A percentile compares a stretch with the other conserved stretches of the same genome.
These are phyloP conservation scores for Pachysandra terminalis DNA, from an alignment of 164 flowering plant genomes.

Conservation along the genomic window DNA sequence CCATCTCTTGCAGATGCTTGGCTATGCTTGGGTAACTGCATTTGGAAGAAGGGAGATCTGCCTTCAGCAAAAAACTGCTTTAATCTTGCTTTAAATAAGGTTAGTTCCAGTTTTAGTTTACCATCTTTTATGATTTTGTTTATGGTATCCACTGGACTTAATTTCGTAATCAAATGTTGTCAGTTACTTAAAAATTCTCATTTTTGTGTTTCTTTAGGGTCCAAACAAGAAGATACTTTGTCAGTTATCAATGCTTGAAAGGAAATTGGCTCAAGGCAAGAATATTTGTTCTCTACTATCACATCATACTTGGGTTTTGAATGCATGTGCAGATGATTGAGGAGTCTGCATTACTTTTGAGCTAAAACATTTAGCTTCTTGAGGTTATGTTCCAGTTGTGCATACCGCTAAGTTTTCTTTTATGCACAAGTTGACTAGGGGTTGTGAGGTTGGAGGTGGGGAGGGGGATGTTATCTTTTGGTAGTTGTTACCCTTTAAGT, in stretches of 20 bases:
- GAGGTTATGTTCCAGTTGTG: background rate
- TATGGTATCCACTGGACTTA: background rate
- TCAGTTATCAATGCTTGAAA: constrained; percentile 89
- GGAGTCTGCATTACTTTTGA: background rate
- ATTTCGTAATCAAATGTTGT: background rate
- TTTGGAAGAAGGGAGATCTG: constrained; percentile 94
- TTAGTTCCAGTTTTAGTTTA: constrained; percentile 10
- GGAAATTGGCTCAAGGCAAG: constrained; percentile 86
- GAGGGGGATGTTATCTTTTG: background rate
- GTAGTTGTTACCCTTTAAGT: background rate
- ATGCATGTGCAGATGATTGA: background rate
- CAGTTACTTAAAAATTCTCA: constrained; percentile 5
- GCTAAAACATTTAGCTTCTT: constrained; percentile 1
- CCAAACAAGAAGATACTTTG: constrained; percentile 77
- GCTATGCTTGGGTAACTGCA: constrained; percentile 82
- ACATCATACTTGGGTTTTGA: background rate
- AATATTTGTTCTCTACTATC: constrained; percentile 5
- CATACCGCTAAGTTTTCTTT: background rate
- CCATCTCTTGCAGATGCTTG: constrained; percentile 95
- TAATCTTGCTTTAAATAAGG: constrained; percentile 75
- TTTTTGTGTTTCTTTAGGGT: constrained; percentile 42
- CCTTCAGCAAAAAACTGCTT: constrained; percentile 71
- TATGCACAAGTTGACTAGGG: background rate
- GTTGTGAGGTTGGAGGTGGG: too few relatives aligned
- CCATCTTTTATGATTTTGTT: background rate